Base-by-base conservation (phyloP, 768 basidiomycete genomes). In the Rhizopogon rudus region DNA sequence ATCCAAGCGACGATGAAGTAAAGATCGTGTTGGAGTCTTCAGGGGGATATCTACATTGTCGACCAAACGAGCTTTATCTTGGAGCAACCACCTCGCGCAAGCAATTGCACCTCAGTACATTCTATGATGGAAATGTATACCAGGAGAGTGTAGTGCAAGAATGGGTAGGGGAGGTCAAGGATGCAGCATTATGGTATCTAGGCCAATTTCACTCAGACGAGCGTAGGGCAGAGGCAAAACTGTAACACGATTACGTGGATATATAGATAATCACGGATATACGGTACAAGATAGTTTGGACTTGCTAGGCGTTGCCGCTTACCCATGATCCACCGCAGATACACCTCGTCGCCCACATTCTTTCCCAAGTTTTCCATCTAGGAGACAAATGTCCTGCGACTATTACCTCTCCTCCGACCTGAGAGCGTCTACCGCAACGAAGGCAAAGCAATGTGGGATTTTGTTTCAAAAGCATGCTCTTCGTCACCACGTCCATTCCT, bases 241-340 rank as follows among this genome's bases (percentile, higher is more conserved):
- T 37, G 12, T 37, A 37, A 35, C 35, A 35, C 35, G 35, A 37
- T 37, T 13, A 37, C 35, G 5, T 37, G 2, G 40, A n/a, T 14
- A 14, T 16, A 39, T 22, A 17, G 42, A 25, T 25, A 25, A 25
- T 25, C 25, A 25, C 25, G 25, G 25, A 25, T 25, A 25, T 25
- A 25, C 25, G 25, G 4, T 17, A 10, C 22, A 29, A 17, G 16
- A 43, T 25, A 3, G 33, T 8, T n/a, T 51, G 53, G 52, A 8
- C n/a, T 12, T 6, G 20, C 39, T 55, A 70, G 14, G 42, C 3
- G 17, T 60, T 59, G 33, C 60, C 64, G 28, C 28, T 62, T 40
- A 62, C 59, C 89, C 88, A 91, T 9, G 68, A 61, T 9, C 89
- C 89, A 28, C 86, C 87, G 69, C 89, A 92, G 17, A 91, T 74